Evolutionary conservation across 2,329 filamentous ascomycete species (phyloP).

Genomic region (Cladosporium sp.): DNA sequence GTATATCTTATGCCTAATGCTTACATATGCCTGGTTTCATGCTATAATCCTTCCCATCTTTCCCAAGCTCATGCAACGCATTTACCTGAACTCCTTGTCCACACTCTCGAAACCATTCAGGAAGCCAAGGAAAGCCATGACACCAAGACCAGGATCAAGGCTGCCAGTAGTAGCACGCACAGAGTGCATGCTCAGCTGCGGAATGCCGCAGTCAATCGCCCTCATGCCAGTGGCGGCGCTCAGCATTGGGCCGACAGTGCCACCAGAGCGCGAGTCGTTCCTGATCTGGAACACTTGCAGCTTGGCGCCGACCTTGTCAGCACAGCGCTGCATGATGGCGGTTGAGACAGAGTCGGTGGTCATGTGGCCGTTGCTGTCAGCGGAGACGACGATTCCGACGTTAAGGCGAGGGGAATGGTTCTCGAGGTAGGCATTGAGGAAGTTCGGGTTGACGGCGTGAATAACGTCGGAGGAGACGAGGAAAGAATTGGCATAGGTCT

Average conservation of each 20-base stretch:
- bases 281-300: slow-evolving; percentile 92
- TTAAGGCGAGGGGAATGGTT: slow-evolving; percentile 86
- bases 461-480: slow-evolving; percentile 89
- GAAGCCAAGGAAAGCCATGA: slow-evolving; percentile 85
- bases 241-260: slow-evolving; percentile 92
- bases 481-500: slow-evolving; percentile 89
- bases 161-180: slow-evolving; percentile 84
- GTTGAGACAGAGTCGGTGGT: slow-evolving; percentile 87
- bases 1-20: slow-evolving; percentile 5
- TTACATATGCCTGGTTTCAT: background rate
- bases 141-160: slow-evolving; percentile 80
- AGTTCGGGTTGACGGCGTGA: slow-evolving; percentile 94
- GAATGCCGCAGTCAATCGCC: slow-evolving; percentile 81
- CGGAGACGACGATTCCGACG: slow-evolving; percentile 73
- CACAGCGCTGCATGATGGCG: slow-evolving; percentile 72
- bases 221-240: slow-evolving; percentile 75
- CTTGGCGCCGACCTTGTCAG: slow-evolving; percentile 65
- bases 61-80: background rate
- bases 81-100: slow-evolving; percentile 67
- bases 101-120: slow-evolving; percentile 81
- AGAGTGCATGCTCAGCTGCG: slow-evolving; percentile 91
- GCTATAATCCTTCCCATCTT: background rate
- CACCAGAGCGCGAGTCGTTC: slow-evolving; percentile 84
- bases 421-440: slow-evolving; percentile 74
- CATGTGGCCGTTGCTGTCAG: slow-evolving; percentile 91